Base-by-base conservation (phyloP, 305 asterid genomes). In the Fraxinus latifolia region DNA sequence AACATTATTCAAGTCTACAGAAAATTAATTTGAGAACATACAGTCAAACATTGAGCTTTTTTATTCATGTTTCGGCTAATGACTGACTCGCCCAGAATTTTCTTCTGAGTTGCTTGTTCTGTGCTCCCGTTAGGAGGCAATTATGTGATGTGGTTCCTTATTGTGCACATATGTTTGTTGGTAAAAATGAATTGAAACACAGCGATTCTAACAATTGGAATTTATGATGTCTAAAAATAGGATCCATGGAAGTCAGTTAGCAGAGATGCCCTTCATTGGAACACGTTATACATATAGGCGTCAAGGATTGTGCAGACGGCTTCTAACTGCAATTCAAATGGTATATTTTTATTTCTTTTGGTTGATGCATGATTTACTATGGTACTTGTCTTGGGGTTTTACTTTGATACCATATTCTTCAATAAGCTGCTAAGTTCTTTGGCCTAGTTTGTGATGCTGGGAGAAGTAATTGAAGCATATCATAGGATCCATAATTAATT, bases 191-290 rank as follows among this genome's bases (percentile, higher is more conserved):
- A 12, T 29, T 29, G 39, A 68, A 68, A 31, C 74, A 12, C 21
- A 53, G 87, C 3, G 25, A 36, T 50, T 29, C 67, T 50, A 81
- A 76, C 82, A 37, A 65, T 23, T 78, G 53, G 80, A 42, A 79
- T 83, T 73, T 42, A 36, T 85, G 79, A 68, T 77, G 25, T 82
- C 44, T 58, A 50, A 80, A 79, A n/a, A 82, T 82, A 94, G 98
- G 88, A 87, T 93, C 81, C 97, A 94, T 55, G 98, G 98, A 83
- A 85, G 82, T 83, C 90, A 78, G 82, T 81, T 95, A 83, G 98
- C 96, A 1, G 98, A 95, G 90, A 95, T 95, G 98, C 98, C 98
- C 60, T 95, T 95, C 84, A 90, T 95, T 85, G 97, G 97, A 84
- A 93, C 97, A 31, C 92, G 98, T 31, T 86, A 86, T 80, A 85